These are phyloP conservation scores for Tylopilus felleus DNA, from an alignment of 768 basidiomycete species.

Conservation along the genomic window DNA sequence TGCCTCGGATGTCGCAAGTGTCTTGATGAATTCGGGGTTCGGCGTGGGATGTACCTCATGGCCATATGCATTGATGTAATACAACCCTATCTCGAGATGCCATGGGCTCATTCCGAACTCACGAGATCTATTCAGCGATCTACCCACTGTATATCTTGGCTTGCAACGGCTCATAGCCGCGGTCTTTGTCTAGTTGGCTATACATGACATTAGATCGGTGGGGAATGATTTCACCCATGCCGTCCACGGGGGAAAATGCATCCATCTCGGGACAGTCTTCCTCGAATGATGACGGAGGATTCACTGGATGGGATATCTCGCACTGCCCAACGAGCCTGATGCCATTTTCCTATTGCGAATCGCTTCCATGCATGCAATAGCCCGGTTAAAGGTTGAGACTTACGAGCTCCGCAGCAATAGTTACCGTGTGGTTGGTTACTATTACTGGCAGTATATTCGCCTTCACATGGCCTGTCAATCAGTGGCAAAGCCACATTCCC, in stretches of 20 bases:
- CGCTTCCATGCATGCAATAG: constrained; percentile 25
- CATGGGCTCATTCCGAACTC: not conserved
- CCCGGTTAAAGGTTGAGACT: constrained; percentile 49
- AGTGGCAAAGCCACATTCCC: constrained; percentile 9
- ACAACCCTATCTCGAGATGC: constrained; percentile 50
- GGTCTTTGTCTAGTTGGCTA: constrained; percentile 47
- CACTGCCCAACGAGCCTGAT: constrained; percentile 84
- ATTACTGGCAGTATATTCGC: constrained; percentile 87
- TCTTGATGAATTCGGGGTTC: constrained; percentile 73
- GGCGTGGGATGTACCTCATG: constrained; percentile 90
- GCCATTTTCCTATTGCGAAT: constrained; percentile 59
- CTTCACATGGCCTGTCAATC: constrained; percentile 29
- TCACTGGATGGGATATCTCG: constrained; percentile 85
- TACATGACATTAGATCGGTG: constrained; percentile 65
- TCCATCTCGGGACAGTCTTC: constrained; percentile 33
- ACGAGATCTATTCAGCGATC: constrained; percentile 18
- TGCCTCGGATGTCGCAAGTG: constrained; percentile 56
- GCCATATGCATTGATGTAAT: constrained; percentile 89
- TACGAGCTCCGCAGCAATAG: constrained; percentile 86
- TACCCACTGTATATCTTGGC: constrained; percentile 63
- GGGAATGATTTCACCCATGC: constrained; percentile 46
- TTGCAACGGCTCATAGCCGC: constrained; percentile 50
- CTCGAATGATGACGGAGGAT: constrained; percentile 28
- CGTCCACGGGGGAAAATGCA: constrained; percentile 49
- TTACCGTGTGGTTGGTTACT: constrained; percentile 93